These are phyloP conservation scores for Aspergillus funiculosus DNA, from an alignment of 495 filamentous ascomycete species.

Conservation along the genomic window DNA sequence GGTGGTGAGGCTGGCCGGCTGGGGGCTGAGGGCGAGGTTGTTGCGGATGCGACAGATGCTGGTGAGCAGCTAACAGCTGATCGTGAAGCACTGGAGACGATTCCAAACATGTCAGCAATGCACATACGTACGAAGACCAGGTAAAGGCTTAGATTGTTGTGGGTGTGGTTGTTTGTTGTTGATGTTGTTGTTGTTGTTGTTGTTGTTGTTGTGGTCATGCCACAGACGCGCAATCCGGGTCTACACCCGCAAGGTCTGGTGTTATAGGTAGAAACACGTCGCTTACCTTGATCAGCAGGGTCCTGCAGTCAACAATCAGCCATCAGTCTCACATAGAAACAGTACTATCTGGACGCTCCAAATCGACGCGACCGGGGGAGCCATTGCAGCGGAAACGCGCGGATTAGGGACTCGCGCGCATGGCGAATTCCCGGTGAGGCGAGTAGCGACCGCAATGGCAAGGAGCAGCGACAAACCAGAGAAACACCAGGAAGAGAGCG, in stretches of 20 bases:
- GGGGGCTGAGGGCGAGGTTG: constrained; percentile 33
- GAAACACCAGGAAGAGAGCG: constrained; percentile 4
- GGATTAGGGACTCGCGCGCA: constrained; percentile 8
- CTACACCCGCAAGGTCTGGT: background rate
- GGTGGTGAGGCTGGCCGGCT: constrained; percentile 34
- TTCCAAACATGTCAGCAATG: constrained; percentile 18
- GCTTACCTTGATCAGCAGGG: constrained; percentile 50
- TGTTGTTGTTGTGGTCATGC: background rate
- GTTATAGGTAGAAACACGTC: background rate
- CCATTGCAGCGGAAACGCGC: background rate
- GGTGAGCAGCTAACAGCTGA: constrained; percentile 47
- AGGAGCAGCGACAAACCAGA: background rate
- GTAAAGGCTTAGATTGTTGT: background rate
- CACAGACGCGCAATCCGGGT: constrained; percentile 2
- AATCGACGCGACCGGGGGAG: constrained; percentile 10
- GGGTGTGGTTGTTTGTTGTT: no score
- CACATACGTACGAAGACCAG: no score
- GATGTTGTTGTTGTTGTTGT: background rate
- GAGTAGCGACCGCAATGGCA: constrained; percentile 9
- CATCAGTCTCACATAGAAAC: constrained; percentile 8
- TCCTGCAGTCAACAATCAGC: constrained; percentile 30
- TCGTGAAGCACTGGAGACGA: constrained; percentile 46
- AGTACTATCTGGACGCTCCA: background rate
- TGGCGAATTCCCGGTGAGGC: background rate
- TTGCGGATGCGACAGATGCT: constrained; percentile 38